A percentile compares a stretch with the other conserved stretches of the same genome.
Evolutionary conservation across 2,329 filamentous ascomycete species (phyloP).

Genomic region (Verticillium zaregamsianum): DNA sequence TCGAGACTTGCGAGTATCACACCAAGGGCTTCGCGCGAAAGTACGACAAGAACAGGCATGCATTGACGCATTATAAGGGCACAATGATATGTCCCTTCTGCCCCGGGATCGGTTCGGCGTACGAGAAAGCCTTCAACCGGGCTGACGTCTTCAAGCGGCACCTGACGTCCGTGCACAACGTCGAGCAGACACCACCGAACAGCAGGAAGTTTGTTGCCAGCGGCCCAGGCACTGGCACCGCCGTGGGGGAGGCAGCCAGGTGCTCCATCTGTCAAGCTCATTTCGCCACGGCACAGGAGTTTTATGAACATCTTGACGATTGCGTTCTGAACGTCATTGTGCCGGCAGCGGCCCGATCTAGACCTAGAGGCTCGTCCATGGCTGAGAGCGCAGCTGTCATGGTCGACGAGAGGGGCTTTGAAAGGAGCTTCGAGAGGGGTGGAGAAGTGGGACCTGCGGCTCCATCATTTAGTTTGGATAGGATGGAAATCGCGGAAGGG

Average conservation of each 20-base stretch:
- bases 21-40: constrained; percentile 92
- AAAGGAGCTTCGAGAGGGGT: neutral
- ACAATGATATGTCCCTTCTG: constrained; percentile 98
- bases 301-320: constrained; percentile 89
- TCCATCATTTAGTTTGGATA: neutral
- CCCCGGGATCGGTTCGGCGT: constrained; percentile 77
- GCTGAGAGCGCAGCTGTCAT: neutral
- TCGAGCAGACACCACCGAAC: constrained; percentile 91
- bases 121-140: constrained; percentile 93
- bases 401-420: neutral
- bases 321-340: constrained; percentile 58
- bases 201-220: constrained; percentile 66
- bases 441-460: neutral
- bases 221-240: constrained; percentile 10
- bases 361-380: neutral
- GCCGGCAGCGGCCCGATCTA: constrained; percentile 23
- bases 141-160: constrained; percentile 98
- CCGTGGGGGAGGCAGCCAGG: constrained; percentile 60
- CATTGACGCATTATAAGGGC: constrained; percentile 93
- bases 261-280: constrained; percentile 83
- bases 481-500: neutral
- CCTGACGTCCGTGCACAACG: constrained; percentile 85
- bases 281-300: constrained; percentile 87
- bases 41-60: constrained; percentile 97
- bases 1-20: constrained; percentile 89